Base-by-base conservation (phyloP, 257 asterid species). In the Ilex aquifolium region DNA sequence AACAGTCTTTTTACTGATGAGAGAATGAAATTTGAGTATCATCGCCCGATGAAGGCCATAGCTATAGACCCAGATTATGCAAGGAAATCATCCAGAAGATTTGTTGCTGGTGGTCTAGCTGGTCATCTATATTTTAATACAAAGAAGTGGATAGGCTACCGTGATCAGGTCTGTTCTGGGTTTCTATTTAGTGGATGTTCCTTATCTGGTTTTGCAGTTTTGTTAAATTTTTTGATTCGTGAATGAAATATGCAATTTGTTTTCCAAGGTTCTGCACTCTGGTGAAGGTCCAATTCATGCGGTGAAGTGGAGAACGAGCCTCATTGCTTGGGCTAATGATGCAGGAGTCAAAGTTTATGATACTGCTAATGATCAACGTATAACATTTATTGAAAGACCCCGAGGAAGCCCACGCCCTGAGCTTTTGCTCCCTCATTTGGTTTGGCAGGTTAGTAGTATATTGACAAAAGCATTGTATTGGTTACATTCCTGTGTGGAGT, bases 251-350 rank as follows among this genome's bases (percentile, higher is more conserved):
- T 36, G 42, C 42, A 46, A 63, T 81, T 63, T 55, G 74, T 31
- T 69, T 74, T 71, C 63, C 77, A 88, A 21, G 99, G 90, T 90
- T 79, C 75, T 93, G 78, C 99, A 93, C 85, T 90, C 91, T 51
- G 99, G 95, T 59, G 99, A 93, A 79, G 99, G 99, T 59, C 99
- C 99, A 27, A 84, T 93, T 77, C 99, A 93, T 74, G 86, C 90
- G 1, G 87, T 93, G 58, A 93, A 93, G 77, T 93, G 99, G 99
- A 84, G 96, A 79, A 69, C 72, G 73, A 88, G 72, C 80, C 96
- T 90, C 66, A 80, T 93, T 72, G 99, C 97, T 53, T 93, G 99
- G 99, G 99, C 99, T 68, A 93, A 93, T 76, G 97, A 93, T 56
- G 61, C 92, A 62, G 99, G 99, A 71, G 92, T 90, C 31, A 93